Base-by-base conservation (phyloP, 2,329 filamentous ascomycete species). In the Alternaria brassicicola region DNA sequence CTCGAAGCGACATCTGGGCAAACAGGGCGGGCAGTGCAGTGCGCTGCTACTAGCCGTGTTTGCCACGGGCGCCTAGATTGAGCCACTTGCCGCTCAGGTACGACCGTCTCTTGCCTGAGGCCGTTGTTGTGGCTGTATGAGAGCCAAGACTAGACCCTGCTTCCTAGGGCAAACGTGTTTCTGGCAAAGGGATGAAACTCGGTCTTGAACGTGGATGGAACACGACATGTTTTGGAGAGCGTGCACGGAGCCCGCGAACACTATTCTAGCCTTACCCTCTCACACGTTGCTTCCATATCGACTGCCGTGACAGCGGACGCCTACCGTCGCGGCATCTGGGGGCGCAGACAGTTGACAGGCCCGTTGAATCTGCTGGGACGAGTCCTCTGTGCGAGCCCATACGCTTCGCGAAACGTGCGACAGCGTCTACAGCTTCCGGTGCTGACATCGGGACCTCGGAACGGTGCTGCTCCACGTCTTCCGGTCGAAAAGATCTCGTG, bases 121-220 rank as follows among this genome's bases (percentile, higher is more conserved):
- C 53, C 47, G 52, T 23, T 36, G 41, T 31, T 61, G 68, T 73
- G 68, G 68, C 67, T 70, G 68, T 73, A 68, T 70, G 64, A 66
- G 53, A 62, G 63, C 68, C 64, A 67, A 62, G 30, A 49, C 50
- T 41, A 42, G 54, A 48, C 45, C 47, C 50, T 55, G 45, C 25
- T 49, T 50, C 19, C 59, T 55, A 68, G 57, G 62, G 57, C 47
- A 51, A 52, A 59, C 42, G 64, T 68, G 72, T 74, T 72, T 73
- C 66, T 66, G 63, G 58, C 51, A 48, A 66, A 64, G 68, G 66
- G 65, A 70, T 77, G 74, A 77, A 77, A 77, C 75, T 60, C 47
- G 63, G 59, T 33, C 61, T 54, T 55, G 45, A 66, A 54, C 61
- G 62, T 58, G 52, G 58, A 51, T 63, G 64, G 55, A 55, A 69